Evolutionary conservation across 2,329 filamentous ascomycete species (phyloP).

Genomic region (Ceratocystis huliohia): DNA sequence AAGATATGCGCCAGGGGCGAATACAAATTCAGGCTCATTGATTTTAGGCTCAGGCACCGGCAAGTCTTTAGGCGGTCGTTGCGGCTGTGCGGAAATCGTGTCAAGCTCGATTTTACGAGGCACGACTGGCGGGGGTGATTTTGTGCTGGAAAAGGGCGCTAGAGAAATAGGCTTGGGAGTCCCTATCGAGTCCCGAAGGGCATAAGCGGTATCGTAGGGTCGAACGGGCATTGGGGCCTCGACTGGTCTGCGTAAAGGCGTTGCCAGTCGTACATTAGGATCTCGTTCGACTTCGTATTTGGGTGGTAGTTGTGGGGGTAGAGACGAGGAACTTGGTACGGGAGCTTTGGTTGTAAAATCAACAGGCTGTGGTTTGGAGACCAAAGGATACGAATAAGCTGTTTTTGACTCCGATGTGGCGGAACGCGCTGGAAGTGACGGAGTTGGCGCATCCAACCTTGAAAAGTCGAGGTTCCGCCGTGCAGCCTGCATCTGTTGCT

Average conservation of each 20-base stretch:
- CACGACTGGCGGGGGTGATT: not conserved
- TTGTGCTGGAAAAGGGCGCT: not conserved
- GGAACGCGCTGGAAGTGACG: slow-evolving; percentile 16
- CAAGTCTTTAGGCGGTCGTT: slow-evolving; percentile 17
- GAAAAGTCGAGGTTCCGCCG: slow-evolving; percentile 34
- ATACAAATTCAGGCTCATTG: slow-evolving; percentile 54
- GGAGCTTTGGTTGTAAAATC: slow-evolving; percentile 30
- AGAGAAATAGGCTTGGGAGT: not conserved
- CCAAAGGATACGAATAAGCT: slow-evolving; percentile 39
- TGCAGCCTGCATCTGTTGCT: slow-evolving; percentile 41
- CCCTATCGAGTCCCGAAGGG: not conserved
- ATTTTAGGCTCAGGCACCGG: slow-evolving; percentile 9
- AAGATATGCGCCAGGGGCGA: slow-evolving; percentile 73
- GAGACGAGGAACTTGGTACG: slow-evolving; percentile 21
- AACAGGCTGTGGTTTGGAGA: slow-evolving; percentile 39
- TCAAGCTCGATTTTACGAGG: slow-evolving; percentile 16
- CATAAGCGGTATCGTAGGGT: slow-evolving; percentile 5
- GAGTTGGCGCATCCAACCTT: slow-evolving; percentile 24
- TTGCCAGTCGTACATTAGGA: not conserved
- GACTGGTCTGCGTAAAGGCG: slow-evolving; percentile 2
- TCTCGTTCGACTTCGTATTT: slow-evolving; percentile 24
- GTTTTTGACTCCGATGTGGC: not conserved
- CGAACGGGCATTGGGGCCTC: slow-evolving; percentile 1
- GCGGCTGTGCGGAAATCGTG: not conserved
- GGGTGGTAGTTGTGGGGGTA: slow-evolving; percentile 26